Evolutionary conservation across 2,329 filamentous ascomycete species (phyloP).

Genomic region (Pseudogymnoascus sp.): DNA sequence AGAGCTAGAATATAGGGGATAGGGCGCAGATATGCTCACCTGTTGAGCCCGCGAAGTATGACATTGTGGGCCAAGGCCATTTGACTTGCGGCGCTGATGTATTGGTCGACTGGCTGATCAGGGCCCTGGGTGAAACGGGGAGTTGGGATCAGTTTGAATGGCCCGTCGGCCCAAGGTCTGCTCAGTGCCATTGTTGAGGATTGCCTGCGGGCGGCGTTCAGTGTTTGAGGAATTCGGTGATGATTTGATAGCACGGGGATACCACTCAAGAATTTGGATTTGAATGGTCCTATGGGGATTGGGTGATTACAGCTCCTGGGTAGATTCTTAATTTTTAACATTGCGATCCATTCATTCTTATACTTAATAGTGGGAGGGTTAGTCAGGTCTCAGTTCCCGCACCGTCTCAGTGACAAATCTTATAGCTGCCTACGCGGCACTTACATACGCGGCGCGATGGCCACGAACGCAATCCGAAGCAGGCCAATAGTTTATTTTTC

Average conservation of each 20-base stretch:
- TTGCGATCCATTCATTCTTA: background rate
- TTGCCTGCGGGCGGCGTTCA: too few relatives aligned
- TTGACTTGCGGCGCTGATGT: constrained; percentile 13
- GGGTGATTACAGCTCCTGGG: background rate
- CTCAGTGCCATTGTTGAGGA: background rate
- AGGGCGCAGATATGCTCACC: background rate
- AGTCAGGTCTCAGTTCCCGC: too few relatives aligned
- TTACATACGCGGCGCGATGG: background rate
- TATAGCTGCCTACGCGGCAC: background rate
- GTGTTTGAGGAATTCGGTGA: too few relatives aligned
- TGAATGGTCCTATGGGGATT: background rate
- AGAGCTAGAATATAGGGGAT: background rate
- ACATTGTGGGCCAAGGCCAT: constrained; percentile 7
- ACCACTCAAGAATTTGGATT: background rate
- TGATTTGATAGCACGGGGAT: background rate
- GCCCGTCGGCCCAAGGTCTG: background rate
- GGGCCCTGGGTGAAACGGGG: constrained; percentile 14
- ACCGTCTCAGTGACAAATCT: too few relatives aligned
- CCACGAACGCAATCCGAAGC: background rate
- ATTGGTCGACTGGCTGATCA: constrained; percentile 5
- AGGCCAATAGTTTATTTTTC: background rate
- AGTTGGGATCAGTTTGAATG: constrained; percentile 19
- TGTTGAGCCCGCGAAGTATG: constrained; percentile 9
- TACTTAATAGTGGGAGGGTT: background rate
- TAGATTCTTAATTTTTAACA: background rate